Conservation (phyloP, 2,329 filamentous ascomycete genomes). For the Ascochyta koolunga region DNA sequence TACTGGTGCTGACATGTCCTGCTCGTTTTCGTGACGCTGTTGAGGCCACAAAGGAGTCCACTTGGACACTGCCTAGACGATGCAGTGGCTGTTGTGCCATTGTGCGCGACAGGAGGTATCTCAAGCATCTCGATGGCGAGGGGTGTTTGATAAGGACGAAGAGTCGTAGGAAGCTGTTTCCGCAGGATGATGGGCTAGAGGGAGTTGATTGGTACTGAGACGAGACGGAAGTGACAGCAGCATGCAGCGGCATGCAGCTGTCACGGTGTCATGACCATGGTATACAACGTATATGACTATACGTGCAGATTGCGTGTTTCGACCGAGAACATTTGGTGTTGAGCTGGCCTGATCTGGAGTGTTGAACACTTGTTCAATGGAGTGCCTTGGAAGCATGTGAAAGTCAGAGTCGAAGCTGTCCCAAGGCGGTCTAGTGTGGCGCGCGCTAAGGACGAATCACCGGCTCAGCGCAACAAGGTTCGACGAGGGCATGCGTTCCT, state of each 20-base stretch:
- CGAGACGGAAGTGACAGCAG: not conserved
- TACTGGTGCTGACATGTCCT: not conserved
- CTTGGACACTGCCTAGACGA: not conserved
- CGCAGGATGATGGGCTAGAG: not conserved
- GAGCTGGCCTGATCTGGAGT: not conserved
- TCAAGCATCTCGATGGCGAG: not conserved
- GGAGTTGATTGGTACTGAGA: slow-evolving; percentile 5
- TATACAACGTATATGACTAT: too few relatives aligned
- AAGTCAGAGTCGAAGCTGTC: slow-evolving; percentile 5
- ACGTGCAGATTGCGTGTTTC: not conserved
- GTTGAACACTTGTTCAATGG: not conserved
- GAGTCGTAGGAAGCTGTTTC: not conserved
- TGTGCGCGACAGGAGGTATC: not conserved
- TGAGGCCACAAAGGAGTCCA: not conserved
- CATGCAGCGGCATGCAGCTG: not conserved
- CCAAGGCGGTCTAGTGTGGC: not conserved
- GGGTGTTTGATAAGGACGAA: not conserved
- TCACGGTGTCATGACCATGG: not conserved
- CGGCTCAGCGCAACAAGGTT: slow-evolving; percentile 12
- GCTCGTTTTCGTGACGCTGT: not conserved
- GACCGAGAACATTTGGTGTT: not conserved
- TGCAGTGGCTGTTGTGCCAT: not conserved
- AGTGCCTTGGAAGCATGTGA: slow-evolving; percentile 10
- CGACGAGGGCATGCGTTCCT: slow-evolving; percentile 11
- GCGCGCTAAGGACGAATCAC: not conserved